Base-by-base conservation (phyloP, 345 rosid species). In the Kernera saxatilis region DNA sequence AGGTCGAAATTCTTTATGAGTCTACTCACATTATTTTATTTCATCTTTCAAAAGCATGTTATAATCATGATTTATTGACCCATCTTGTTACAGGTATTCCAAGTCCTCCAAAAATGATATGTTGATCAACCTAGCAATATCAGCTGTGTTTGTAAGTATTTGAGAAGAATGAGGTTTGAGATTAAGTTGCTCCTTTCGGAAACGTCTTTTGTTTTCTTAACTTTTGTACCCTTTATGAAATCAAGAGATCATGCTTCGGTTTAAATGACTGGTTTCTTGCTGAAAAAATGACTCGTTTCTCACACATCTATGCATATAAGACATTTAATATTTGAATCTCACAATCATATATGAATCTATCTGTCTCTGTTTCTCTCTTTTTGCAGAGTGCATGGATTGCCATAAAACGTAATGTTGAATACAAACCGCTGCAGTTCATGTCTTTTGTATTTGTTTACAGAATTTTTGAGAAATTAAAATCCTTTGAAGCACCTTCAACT, bases 381-480 rank as follows among this genome's bases (percentile, higher is more conserved):
- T 12, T 78, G 82, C 90, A 95, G 99, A 76, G 84, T 61, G 91
- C 91, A 80, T 92, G 99, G 99, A 81, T 88, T 74, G 55, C 83
- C 40, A 76, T 92, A 79, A 79, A 87, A 63, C 87, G 84, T 65
- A 83, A 35, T 75, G 97, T 86, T 52, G 98, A 88, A 26, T 95
- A 92, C 76, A 95, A 91, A 76, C 96, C 98, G 7, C 70, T 95
- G 80, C 99, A 95, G 79, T 95, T 95, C 80, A 78, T 95, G 84
- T 84, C 93, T 53, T 95, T 95, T 77, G 93, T 82, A 35, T 92
- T 90, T 65, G 98, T 92, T 41, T 95, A 89, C 78, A 83, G 98
- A 40, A 62, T 95, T 60, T 92, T 92, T 69, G 97, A 92, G 85
- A 95, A 95, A 83, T 78, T 95, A 73, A 92, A 92, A 82, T 71